These are phyloP conservation scores for Penicillium coffeae DNA, from an alignment of 495 filamentous ascomycete species.

Conservation along the genomic window DNA sequence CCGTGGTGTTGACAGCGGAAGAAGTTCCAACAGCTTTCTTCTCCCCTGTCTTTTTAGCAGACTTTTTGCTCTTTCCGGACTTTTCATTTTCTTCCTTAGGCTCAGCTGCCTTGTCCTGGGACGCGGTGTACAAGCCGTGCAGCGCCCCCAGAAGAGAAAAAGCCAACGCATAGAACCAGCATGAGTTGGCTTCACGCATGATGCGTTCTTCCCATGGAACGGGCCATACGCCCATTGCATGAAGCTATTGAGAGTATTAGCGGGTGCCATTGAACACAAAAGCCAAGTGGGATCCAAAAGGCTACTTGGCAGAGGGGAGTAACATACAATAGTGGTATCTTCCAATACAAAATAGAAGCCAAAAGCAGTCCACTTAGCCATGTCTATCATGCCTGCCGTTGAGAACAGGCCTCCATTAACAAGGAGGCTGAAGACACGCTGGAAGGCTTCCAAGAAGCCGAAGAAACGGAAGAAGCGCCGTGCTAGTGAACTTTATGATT, in stretches of 20 bases:
- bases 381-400: slow-evolving; percentile 21
- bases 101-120: background rate
- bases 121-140: slow-evolving; percentile 15
- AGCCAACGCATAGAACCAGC: slow-evolving; percentile 59
- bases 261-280: too few species aligned
- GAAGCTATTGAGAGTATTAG: slow-evolving; percentile 28
- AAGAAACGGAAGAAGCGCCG: slow-evolving; percentile 61
- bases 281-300: too few species aligned
- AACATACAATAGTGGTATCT: slow-evolving; percentile 38
- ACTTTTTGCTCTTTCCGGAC: slow-evolving; percentile 1
- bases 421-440: slow-evolving; percentile 36
- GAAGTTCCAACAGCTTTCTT: background rate
- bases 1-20: background rate
- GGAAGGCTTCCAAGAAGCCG: slow-evolving; percentile 59
- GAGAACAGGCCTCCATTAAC: slow-evolving; percentile 15
- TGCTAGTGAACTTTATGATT: slow-evolving; percentile 19
- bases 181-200: slow-evolving; percentile 54
- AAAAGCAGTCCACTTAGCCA: slow-evolving; percentile 36
- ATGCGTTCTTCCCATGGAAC: slow-evolving; percentile 28
- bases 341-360: slow-evolving; percentile 39
- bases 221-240: slow-evolving; percentile 42
- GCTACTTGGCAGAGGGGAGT: too few species aligned
- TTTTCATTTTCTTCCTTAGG: slow-evolving; percentile 9
- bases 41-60: background rate
- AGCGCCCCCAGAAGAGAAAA: slow-evolving; percentile 29